Base-by-base conservation (phyloP, 1,284 basidiomycete species). In the Vanrija humicola region DNA sequence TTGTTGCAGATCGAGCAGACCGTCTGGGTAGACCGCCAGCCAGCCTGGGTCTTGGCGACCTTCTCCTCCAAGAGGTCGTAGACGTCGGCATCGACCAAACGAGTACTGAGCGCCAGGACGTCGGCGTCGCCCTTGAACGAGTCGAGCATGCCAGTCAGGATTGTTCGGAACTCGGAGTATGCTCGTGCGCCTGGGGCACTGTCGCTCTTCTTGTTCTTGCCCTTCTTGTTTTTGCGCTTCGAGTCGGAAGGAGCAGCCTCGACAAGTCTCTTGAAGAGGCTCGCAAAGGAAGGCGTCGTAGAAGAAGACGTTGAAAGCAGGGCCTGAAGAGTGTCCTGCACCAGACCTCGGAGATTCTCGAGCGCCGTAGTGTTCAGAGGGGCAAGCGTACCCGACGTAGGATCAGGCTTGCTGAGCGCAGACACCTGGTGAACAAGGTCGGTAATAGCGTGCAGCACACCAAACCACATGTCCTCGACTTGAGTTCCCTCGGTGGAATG, bases 131-230 rank as follows among this genome's bases (percentile, higher is more conserved):
- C 85, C 21, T 87, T 85, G 78, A 97, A 98, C 2, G 91, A 89
- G 65, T 94, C 90, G 61, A 98, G 79, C 91, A 98, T 98, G 28
- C 90, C 88, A 0, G 86, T 87, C 21, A 98, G 79, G 55, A 98
- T 92, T 5, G 85, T 83, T 44, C 92, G 83, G 75, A 98, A 95
- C 74, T 98, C 93, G 34, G 87, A 86, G 72, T 98, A 98, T 6
- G 87, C 85, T 18, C 68, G n/a, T 12, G 52, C 43, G 83, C 83
- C 45, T 6, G 43, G 43, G 14, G 45, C 38, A 74, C 74, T 9
- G 79, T 72, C n/a, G 15, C 9, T 10, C 46, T 39, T 39, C 38
- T 21, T 39, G 34, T 48, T 26, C 19, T 44, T 44, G 19, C 25
- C 43, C 50, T 46, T 49, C 14, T 42, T 18, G 39, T 42, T 46